Conservation (phyloP, 1,139 yeast genomes). For the Yarrowia galli region DNA sequence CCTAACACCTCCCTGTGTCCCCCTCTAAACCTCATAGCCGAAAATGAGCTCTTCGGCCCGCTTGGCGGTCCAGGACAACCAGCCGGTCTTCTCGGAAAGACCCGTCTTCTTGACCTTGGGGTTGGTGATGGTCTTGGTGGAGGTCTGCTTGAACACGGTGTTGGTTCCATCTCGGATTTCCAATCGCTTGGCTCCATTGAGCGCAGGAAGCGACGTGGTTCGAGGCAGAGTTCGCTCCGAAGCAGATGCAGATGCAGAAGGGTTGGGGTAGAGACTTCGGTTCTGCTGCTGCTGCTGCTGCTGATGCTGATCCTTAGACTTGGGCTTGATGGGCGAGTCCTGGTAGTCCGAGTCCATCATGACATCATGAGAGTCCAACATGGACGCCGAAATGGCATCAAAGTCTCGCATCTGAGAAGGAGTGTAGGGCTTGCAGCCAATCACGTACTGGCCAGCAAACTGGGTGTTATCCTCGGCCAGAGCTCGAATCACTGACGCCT, state of each 20-base stretch:
- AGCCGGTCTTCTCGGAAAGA: conserved; percentile 44
- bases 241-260: conserved; percentile 13
- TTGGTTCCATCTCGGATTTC: conserved; percentile 47
- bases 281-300: conserved; percentile 1
- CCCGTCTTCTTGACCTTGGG: conserved; percentile 39
- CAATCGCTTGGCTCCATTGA: conserved; percentile 44
- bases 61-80: conserved; percentile 51
- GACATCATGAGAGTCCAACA: conserved; percentile 45
- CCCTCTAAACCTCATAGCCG: conserved; percentile 61
- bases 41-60: conserved; percentile 55
- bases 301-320: not conserved
- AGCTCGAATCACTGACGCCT: conserved; percentile 81
- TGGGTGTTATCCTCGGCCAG: conserved; percentile 80
- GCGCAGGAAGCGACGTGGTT: conserved; percentile 48
- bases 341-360: not conserved
- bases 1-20: not conserved
- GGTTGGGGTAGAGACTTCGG: conserved; percentile 23
- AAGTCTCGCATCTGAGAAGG: conserved; percentile 46
- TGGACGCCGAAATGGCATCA: conserved; percentile 68
- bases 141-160: conserved; percentile 43
- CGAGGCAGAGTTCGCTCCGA: conserved; percentile 42
- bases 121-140: conserved; percentile 24
- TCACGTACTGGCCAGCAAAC: conserved; percentile 65
- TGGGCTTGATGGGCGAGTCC: not conserved
- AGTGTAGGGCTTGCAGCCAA: conserved; percentile 79